Percentiles rank a stretch among this genome's conserved stretches.
These are phyloP conservation scores for Lasiodiplodia sp. DNA, from an alignment of 2,329 filamentous ascomycete species.

Conservation along the genomic window DNA sequence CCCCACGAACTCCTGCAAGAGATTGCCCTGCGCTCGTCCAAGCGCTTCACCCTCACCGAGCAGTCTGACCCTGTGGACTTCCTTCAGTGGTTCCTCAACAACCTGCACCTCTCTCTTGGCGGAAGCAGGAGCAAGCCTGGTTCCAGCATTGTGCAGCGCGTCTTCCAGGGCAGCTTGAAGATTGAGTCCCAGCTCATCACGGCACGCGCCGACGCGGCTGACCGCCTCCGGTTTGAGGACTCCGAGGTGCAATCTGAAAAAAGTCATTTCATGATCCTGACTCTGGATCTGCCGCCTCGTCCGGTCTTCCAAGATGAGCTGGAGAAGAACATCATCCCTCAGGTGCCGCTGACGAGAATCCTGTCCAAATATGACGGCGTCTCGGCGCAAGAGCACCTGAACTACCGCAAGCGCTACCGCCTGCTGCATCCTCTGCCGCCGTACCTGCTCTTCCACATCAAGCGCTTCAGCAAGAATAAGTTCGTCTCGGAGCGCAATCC, in stretches of 20 bases:
- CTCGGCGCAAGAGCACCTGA: constrained; percentile 84
- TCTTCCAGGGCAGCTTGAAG: constrained; percentile 91
- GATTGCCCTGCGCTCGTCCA: constrained; percentile 86
- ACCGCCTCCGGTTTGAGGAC: constrained; percentile 92
- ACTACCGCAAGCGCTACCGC: constrained; percentile 87
- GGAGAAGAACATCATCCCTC: constrained; percentile 95
- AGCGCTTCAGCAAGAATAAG: constrained; percentile 96
- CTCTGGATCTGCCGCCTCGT: constrained; percentile 87
- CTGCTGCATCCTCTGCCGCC: constrained; percentile 90
- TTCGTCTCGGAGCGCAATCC: constrained; percentile 96
- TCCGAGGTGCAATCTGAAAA: constrained; percentile 80
- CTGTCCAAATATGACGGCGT: constrained; percentile 93
- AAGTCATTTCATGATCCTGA: constrained; percentile 87
- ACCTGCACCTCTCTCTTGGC: constrained; percentile 88
- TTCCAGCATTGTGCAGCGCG: constrained; percentile 85
- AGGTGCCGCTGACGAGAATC: constrained; percentile 77
- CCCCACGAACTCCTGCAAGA: constrained; percentile 97
- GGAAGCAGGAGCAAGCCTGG: constrained; percentile 87
- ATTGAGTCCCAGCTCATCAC: constrained; percentile 95
- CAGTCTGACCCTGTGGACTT: constrained; percentile 98
- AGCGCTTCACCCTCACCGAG: constrained; percentile 86
- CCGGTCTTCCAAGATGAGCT: constrained; percentile 96
- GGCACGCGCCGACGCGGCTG: constrained; percentile 83
- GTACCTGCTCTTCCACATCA: constrained; percentile 92
- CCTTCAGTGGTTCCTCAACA: constrained; percentile 96